Base-by-base conservation (phyloP, 2,329 filamentous ascomycete genomes). In the Colletotrichum sp. region DNA sequence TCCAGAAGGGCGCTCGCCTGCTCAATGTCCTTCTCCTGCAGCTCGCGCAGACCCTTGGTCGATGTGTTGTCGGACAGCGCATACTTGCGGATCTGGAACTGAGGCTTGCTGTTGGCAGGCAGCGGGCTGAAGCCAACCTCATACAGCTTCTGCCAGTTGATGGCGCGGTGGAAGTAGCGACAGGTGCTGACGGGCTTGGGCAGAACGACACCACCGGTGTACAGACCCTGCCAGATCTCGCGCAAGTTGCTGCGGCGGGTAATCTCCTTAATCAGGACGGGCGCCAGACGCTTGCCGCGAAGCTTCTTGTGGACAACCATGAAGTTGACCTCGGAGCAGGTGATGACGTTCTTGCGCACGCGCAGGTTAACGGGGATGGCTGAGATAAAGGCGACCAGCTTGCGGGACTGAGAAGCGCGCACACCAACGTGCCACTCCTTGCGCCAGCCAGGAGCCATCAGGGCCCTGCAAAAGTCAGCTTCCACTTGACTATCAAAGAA, bases 241-340 rank as follows among this genome's bases (percentile, higher is more conserved):
- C 94, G 90, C 64, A 96, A 87, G 85, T 99, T 98, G 88, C 95
- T 98, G 78, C 96, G 92, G 64, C 97, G 94, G 7, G 97, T 99
- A 80, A 99, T 95, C 84, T 99, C 97, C 86, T 98, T 98, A 89
- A 99, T 99, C 69, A 99, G 92, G 3, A 99, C 94, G 0, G 97
- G 97, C 0, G 97, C 93, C 59, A 99, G 92, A 70, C 97, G 94
- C 88, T 99, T 98, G 74, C 95, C 93, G 67, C 97, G 95, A 36
- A 99, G 92, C 87, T 99, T 99, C 90, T 99, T 99, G 90, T 99
- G 97, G 71, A 99, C 94, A 82, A 96, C 98, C 79, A 99, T 93
- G 87, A 99, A 99, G 88, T 99, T 99, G 86, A 99, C 97, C 85
- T 99, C 97, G 65, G 95, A 96, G 79, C 95, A 94, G 78, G 93